phyloP scores from a whole-genome alignment of 108 stramenopile genomes.

The Stephanodiscus minutulus region DNA sequence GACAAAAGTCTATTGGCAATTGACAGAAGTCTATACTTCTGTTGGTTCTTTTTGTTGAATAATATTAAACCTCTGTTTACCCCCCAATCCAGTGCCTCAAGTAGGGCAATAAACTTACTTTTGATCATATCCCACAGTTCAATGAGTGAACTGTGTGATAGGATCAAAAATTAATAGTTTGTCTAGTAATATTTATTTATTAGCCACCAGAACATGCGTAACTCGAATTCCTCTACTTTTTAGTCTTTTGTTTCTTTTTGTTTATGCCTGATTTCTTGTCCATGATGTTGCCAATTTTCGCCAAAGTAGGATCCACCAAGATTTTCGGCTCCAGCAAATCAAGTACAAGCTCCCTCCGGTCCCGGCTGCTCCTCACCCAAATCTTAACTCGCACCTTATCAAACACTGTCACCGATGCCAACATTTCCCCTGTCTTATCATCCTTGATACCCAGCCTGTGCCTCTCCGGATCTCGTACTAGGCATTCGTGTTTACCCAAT shows the following conservation, averaged over 20 bases:
- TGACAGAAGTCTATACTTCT: no score
- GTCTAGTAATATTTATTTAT: no score
- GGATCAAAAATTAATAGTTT: no score
- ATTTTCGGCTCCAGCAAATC: conserved; percentile 63
- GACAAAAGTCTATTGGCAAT: no score
- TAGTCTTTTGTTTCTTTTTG: conserved; percentile 33
- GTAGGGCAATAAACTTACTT: no score
- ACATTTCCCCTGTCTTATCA: conserved; percentile 36
- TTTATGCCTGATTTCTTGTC: neutral
- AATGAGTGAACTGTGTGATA: no score
- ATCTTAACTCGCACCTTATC: conserved; percentile 87
- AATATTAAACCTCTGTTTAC: no score
- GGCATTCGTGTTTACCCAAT: conserved; percentile 48
- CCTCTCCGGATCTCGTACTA: conserved; percentile 63
- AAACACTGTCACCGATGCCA: conserved; percentile 78
- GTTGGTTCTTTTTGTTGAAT: no score
- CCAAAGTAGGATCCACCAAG: conserved; percentile 27
- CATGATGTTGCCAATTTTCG: neutral
- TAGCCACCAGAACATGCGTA: no score
- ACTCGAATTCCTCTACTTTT: no score
- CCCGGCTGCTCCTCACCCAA: conserved; percentile 63
- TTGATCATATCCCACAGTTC: no score
- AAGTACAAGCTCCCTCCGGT: conserved; percentile 75
- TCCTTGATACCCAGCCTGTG: conserved; percentile 67
- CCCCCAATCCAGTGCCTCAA: no score